A percentile compares a stretch with the other conserved stretches of the same genome.
These are phyloP conservation scores for Wickerhamomyces silvicola DNA, from an alignment of 805 yeast genomes.

Conservation along the genomic window DNA sequence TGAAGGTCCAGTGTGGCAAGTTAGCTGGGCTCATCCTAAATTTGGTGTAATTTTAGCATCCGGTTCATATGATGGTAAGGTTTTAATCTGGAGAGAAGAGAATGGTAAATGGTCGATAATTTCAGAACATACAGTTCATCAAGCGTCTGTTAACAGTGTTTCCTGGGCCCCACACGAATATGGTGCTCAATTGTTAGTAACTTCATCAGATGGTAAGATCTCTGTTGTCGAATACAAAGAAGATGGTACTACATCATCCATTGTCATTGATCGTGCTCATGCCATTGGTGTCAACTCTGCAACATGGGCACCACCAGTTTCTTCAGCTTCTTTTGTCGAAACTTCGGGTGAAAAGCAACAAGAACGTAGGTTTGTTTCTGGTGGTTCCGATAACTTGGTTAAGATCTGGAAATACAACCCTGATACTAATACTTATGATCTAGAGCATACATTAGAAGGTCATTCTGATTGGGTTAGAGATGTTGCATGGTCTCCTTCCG, in stretches of 20 bases:
- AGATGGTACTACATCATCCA: slow-evolving; percentile 70
- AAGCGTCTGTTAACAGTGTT: slow-evolving; percentile 90
- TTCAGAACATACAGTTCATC: slow-evolving; percentile 82
- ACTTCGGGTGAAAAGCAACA: slow-evolving; percentile 28
- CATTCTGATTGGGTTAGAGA: slow-evolving; percentile 99
- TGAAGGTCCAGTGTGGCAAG: slow-evolving; percentile 99
- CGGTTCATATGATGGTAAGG: slow-evolving; percentile 93
- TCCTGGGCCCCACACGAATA: slow-evolving; percentile 97
- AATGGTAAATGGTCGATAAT: slow-evolving; percentile 82
- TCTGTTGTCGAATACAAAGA: slow-evolving; percentile 88
- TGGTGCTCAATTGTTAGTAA: slow-evolving; percentile 85
- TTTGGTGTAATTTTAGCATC: slow-evolving; percentile 93
- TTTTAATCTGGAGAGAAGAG: slow-evolving; percentile 91
- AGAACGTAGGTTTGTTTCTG: slow-evolving; percentile 77
- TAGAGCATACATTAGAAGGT: slow-evolving; percentile 77
- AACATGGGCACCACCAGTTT: slow-evolving; percentile 78
- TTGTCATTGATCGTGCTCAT: slow-evolving; percentile 59
- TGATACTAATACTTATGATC: slow-evolving; percentile 50
- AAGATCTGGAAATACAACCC: slow-evolving; percentile 78
- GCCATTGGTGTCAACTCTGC: slow-evolving; percentile 92
- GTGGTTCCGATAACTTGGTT: slow-evolving; percentile 92
- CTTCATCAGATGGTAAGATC: slow-evolving; percentile 89
- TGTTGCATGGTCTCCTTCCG: slow-evolving; percentile 96
- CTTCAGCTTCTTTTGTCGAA: slow-evolving; percentile 27
- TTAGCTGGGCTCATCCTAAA: slow-evolving; percentile 98